These are phyloP conservation scores for Eleusine coracana DNA, from an alignment of 176 grass and related monocot species.

Conservation along the genomic window DNA sequence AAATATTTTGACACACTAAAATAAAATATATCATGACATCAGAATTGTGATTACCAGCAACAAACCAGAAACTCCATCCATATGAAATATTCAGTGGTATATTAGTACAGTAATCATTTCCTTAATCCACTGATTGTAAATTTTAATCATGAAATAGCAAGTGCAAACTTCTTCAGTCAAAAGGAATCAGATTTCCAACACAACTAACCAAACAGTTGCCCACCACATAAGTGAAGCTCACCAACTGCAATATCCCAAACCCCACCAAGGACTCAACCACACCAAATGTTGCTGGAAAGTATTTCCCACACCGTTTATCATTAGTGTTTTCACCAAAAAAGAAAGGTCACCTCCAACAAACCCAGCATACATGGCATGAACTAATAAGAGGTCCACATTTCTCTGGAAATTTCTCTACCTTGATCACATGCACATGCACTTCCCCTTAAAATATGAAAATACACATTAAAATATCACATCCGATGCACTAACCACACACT, in stretches of 20 bases:
- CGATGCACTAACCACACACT: neutral
- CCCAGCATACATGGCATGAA: slow-evolving; percentile 11
- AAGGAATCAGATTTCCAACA: slow-evolving; percentile 36
- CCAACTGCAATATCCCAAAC: slow-evolving; percentile 43
- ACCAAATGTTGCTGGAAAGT: slow-evolving; percentile 18
- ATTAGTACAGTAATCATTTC: neutral
- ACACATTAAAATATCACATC: neutral
- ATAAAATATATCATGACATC: neutral
- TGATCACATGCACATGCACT: slow-evolving; percentile 1
- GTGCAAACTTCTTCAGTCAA: slow-evolving; percentile 22
- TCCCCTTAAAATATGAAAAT: neutral
- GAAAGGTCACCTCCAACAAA: slow-evolving; percentile 29
- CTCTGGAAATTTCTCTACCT: slow-evolving; percentile 27
- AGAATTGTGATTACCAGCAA: slow-evolving; percentile 8
- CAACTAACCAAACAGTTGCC: slow-evolving; percentile 49
- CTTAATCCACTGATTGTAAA: neutral
- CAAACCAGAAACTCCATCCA: slow-evolving; percentile 15
- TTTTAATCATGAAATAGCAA: slow-evolving; percentile 34
- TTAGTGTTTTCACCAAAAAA: slow-evolving; percentile 18
- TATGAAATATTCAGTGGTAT: neutral
- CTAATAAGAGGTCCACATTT: slow-evolving; percentile 34
- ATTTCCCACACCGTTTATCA: neutral
- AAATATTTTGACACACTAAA: neutral
- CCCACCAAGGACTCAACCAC: slow-evolving; percentile 39
- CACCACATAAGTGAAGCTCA: slow-evolving; percentile 38